These are phyloP conservation scores for Pleurotus sapidus DNA, from an alignment of 768 basidiomycete species.

Conservation along the genomic window DNA sequence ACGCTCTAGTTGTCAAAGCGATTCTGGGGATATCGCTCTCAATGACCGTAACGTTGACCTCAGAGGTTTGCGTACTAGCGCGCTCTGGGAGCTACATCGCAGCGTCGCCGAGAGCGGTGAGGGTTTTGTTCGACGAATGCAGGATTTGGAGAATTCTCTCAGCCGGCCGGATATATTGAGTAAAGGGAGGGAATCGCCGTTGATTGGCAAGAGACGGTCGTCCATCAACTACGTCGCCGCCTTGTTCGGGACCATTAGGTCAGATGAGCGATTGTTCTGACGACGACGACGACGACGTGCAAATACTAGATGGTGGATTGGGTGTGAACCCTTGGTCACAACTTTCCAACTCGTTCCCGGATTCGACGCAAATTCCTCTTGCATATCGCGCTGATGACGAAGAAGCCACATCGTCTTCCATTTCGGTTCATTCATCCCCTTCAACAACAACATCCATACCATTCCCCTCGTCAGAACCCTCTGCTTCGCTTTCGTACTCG, in stretches of 20 bases:
- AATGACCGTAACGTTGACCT: conserved; percentile 28
- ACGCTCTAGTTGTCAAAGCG: conserved; percentile 17
- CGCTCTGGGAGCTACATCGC: conserved; percentile 63
- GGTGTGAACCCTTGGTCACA: conserved; percentile 12
- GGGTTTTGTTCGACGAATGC: conserved; percentile 69
- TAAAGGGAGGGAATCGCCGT: conserved; percentile 36
- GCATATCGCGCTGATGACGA: conserved; percentile 33
- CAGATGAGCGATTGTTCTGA: conserved; percentile 26
- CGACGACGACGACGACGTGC: conserved; percentile 52
- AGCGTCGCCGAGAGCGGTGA: conserved; percentile 66
- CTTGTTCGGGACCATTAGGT: conserved; percentile 10
- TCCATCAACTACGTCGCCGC: conserved; percentile 18
- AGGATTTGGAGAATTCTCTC: conserved; percentile 60
- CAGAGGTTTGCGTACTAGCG: conserved; percentile 51
- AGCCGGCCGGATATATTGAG: conserved; percentile 35
- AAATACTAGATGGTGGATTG: conserved; percentile 47
- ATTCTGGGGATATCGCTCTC: conserved; percentile 14
- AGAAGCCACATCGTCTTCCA: neutral
- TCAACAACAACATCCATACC: conserved; percentile 38
- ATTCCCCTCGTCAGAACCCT: conserved; percentile 11
- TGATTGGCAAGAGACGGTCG: conserved; percentile 40
- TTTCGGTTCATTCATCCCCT: conserved; percentile 25
- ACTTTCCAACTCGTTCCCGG: neutral
- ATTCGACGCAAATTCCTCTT: conserved; percentile 19
- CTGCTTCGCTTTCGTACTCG: conserved; percentile 13